These are phyloP conservation scores for Sutorius australiensis DNA, from an alignment of 768 basidiomycete genomes.

Conservation along the genomic window DNA sequence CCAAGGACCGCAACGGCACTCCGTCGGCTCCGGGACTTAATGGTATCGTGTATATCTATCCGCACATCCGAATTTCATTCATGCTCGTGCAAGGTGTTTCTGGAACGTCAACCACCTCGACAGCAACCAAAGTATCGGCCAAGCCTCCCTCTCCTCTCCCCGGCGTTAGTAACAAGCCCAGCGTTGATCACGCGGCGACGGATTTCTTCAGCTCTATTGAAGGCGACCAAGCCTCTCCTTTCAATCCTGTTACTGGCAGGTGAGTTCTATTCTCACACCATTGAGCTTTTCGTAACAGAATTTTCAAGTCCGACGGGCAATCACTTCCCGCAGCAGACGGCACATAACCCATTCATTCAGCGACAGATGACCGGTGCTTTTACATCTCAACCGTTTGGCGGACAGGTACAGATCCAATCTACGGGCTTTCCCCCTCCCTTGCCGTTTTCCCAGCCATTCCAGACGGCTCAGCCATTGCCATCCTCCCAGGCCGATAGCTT, in stretches of 20 bases:
- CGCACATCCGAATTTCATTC: neutral
- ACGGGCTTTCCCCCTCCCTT: conserved; percentile 55
- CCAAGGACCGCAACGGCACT: conserved; percentile 6
- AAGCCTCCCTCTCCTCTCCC: conserved; percentile 26
- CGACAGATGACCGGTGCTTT: conserved; percentile 50
- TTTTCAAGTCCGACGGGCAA: conserved; percentile 45
- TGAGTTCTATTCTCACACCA: neutral
- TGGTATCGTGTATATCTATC: conserved; percentile 13
- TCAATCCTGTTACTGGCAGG: conserved; percentile 62
- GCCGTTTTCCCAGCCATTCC: conserved; percentile 23
- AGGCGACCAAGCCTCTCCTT: conserved; percentile 68
- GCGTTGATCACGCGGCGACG: conserved; percentile 47
- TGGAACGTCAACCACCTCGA: conserved; percentile 16
- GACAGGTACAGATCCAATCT: conserved; percentile 48
- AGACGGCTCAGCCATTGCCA: conserved; percentile 8
- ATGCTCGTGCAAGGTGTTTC: conserved; percentile 15
- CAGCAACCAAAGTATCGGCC: conserved; percentile 17
- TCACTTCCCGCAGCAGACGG: conserved; percentile 55
- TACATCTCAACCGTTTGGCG: conserved; percentile 40
- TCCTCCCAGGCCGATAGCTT: conserved; percentile 15
- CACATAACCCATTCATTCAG: conserved; percentile 75
- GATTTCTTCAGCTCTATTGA: conserved; percentile 94
- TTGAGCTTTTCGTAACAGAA: conserved; percentile 9
- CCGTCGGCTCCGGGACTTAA: conserved; percentile 6
- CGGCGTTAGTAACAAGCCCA: conserved; percentile 30